A percentile compares a stretch with the other conserved stretches of the same genome.
These are phyloP conservation scores for Gnetum montanum DNA, from an alignment of 75 land plant genomes.

Conservation along the genomic window DNA sequence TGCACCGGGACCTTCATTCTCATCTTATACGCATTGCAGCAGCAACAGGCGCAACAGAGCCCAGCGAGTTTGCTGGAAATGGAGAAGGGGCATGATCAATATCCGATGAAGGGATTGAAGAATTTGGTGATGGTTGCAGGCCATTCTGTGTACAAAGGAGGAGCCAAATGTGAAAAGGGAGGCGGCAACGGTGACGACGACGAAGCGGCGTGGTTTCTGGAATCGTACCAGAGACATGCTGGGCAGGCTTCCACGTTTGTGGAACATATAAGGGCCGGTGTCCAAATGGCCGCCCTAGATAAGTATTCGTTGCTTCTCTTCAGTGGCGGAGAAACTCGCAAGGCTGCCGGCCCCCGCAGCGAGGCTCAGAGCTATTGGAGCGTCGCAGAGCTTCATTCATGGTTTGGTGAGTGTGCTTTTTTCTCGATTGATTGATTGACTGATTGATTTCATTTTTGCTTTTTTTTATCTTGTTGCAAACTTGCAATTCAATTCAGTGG, in stretches of 20 bases:
- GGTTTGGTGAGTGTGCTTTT: slow-evolving; percentile 64
- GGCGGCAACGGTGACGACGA: too few relatives aligned
- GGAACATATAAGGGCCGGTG: slow-evolving; percentile 59
- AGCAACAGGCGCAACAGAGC: slow-evolving; percentile 1
- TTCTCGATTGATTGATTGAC: too few relatives aligned
- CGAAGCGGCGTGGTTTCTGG: slow-evolving; percentile 86
- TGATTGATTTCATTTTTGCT: background rate
- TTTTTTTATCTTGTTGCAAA: background rate
- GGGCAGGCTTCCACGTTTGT: slow-evolving; percentile 88
- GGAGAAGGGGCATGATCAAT: background rate
- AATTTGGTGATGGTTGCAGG: slow-evolving; percentile 98
- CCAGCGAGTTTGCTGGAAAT: background rate
- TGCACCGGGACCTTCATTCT: slow-evolving; percentile 8
- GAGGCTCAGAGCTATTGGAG: slow-evolving; percentile 97
- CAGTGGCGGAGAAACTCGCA: slow-evolving; percentile 94
- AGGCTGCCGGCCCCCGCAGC: slow-evolving; percentile 94
- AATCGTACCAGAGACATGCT: slow-evolving; percentile 77
- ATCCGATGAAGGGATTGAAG: slow-evolving; percentile 41
- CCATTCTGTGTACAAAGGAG: slow-evolving; percentile 72
- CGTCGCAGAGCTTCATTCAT: slow-evolving; percentile 75
- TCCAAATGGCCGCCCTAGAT: slow-evolving; percentile 45
- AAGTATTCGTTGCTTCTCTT: slow-evolving; percentile 70
- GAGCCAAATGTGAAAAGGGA: slow-evolving; percentile 51
- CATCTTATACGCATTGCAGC: background rate
- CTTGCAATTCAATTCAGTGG: background rate